Percentiles rank a stretch among this genome's conserved stretches.
These are phyloP conservation scores for Penicillium sp. DNA, from an alignment of 2,329 filamentous ascomycete genomes.

Conservation along the genomic window DNA sequence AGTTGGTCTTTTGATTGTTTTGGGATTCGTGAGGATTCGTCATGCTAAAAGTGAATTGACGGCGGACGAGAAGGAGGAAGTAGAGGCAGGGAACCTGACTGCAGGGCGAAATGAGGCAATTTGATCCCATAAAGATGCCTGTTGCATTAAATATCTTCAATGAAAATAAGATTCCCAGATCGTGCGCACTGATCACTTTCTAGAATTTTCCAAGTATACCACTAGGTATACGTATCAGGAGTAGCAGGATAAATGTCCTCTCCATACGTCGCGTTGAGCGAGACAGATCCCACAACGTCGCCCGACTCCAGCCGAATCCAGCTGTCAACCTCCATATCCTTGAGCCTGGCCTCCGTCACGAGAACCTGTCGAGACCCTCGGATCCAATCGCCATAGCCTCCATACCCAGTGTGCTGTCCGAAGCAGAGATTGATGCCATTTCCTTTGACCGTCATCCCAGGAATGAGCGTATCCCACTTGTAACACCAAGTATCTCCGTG, in stretches of 20 bases:
- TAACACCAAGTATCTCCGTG: constrained; percentile 62
- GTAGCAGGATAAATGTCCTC: constrained; percentile 39
- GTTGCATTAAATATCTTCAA: no score
- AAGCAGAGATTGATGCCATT: constrained; percentile 56
- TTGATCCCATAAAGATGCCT: neutral
- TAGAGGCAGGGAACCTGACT: neutral
- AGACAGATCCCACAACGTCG: constrained; percentile 52
- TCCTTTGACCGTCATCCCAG: constrained; percentile 36
- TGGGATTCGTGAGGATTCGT: constrained; percentile 56
- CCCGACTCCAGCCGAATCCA: constrained; percentile 64
- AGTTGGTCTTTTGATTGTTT: constrained; percentile 55
- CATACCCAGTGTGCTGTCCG: constrained; percentile 68
- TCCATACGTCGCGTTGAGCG: constrained; percentile 62
- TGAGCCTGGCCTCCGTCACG: constrained; percentile 48
- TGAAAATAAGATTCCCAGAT: no score
- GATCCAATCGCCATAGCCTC: constrained; percentile 67
- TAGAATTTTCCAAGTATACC: neutral
- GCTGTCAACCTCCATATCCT: constrained; percentile 52
- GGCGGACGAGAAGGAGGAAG: constrained; percentile 53
- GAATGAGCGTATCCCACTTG: constrained; percentile 37
- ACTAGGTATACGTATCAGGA: constrained; percentile 1
- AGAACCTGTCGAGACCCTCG: constrained; percentile 61
- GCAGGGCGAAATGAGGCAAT: neutral
- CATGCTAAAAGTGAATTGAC: constrained; percentile 61
- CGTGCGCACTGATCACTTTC: no score